A percentile compares a stretch with the other conserved stretches of the same genome.
These are phyloP conservation scores for Hygrophila difformis DNA, from an alignment of 257 asterid genomes.

Conservation along the genomic window DNA sequence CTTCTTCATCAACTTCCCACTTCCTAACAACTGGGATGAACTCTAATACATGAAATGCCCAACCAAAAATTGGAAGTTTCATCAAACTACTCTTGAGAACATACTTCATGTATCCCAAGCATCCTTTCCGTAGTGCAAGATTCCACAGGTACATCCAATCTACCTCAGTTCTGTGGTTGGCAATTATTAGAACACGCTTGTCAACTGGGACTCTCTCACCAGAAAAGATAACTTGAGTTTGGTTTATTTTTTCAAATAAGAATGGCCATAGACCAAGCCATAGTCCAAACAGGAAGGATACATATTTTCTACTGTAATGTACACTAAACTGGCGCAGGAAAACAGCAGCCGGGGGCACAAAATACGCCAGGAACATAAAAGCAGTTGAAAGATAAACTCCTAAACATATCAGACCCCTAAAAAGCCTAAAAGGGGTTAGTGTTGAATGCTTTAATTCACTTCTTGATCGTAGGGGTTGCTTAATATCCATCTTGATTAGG, in stretches of 20 bases:
- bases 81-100: slow-evolving; percentile 86
- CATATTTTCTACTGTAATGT: slow-evolving; percentile 62
- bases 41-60: slow-evolving; percentile 84
- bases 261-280: slow-evolving; percentile 98
- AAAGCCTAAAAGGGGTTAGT: slow-evolving; percentile 48
- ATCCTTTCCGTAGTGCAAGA: slow-evolving; percentile 73
- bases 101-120: slow-evolving; percentile 69
- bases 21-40: slow-evolving; percentile 91
- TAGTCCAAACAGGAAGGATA: slow-evolving; percentile 59
- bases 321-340: slow-evolving; percentile 51
- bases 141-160: slow-evolving; percentile 99
- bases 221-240: slow-evolving; percentile 67
- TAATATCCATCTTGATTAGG: slow-evolving; percentile 27
- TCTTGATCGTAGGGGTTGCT: slow-evolving; percentile 25
- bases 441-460: slow-evolving; percentile 52
- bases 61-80: slow-evolving; percentile 85
- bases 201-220: slow-evolving; percentile 70
- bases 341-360: slow-evolving; percentile 49
- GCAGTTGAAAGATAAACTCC: slow-evolving; percentile 55
- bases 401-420: slow-evolving; percentile 64
- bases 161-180: slow-evolving; percentile 93
- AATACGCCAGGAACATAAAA: slow-evolving; percentile 57
- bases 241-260: slow-evolving; percentile 78
- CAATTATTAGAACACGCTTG: slow-evolving; percentile 58
- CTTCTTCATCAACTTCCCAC: slow-evolving; percentile 75